Conservation (phyloP, 2,329 filamentous ascomycete species). For the Colletotrichum sp. region DNA sequence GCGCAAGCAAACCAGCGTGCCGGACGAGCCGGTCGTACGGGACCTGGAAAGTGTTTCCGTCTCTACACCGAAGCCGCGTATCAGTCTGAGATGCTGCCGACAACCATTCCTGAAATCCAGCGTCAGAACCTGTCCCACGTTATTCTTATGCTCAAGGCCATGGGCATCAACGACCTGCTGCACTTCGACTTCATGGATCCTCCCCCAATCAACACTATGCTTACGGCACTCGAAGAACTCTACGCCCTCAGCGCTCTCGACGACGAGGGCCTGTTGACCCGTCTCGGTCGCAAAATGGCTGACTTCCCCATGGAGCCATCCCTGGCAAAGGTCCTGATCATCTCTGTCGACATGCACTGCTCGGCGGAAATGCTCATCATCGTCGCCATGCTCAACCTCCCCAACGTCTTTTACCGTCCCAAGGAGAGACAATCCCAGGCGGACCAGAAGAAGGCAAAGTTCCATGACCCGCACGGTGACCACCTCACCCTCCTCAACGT, state of each 20-base stretch:
- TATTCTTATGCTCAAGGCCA: slow-evolving; percentile 97
- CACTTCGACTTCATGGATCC: slow-evolving; percentile 99
- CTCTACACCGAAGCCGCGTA: slow-evolving; percentile 95
- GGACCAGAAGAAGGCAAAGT: slow-evolving; percentile 97
- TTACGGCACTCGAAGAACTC: slow-evolving; percentile 92
- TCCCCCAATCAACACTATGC: slow-evolving; percentile 95
- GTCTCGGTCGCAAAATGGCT: slow-evolving; percentile 94
- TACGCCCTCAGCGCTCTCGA: slow-evolving; percentile 92
- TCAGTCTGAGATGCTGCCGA: slow-evolving; percentile 96
- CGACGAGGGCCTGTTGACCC: slow-evolving; percentile 91
- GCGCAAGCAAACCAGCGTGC: slow-evolving; percentile 95
- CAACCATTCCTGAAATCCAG: slow-evolving; percentile 95
- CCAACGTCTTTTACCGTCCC: slow-evolving; percentile 89
- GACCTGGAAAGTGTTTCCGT: slow-evolving; percentile 94
- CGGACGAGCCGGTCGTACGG: slow-evolving; percentile 90
- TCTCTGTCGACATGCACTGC: slow-evolving; percentile 84
- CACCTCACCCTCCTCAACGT: slow-evolving; percentile 95
- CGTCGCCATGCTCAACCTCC: slow-evolving; percentile 90
- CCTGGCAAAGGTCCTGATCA: slow-evolving; percentile 88
- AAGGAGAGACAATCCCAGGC: slow-evolving; percentile 97
- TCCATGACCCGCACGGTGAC: slow-evolving; percentile 93
- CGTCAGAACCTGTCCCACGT: slow-evolving; percentile 90
- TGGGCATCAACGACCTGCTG: slow-evolving; percentile 97
- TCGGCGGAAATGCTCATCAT: slow-evolving; percentile 95
- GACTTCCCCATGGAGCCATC: slow-evolving; percentile 98